These are phyloP conservation scores for Rhodamnia rubescens DNA, from an alignment of 345 rosid genomes.

Conservation along the genomic window DNA sequence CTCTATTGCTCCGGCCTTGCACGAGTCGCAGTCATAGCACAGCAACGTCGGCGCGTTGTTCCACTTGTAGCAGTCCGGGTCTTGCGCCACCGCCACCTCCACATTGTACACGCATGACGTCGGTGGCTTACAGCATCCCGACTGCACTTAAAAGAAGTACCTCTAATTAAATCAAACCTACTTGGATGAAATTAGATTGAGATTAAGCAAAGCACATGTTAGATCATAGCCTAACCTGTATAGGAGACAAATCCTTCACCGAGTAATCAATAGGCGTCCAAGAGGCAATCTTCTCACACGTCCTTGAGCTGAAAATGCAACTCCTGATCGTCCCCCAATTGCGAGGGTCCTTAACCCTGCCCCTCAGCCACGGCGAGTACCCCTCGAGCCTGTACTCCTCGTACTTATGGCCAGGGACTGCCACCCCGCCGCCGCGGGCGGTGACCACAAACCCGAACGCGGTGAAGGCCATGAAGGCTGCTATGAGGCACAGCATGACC, in stretches of 20 bases:
- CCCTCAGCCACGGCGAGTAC: slow-evolving; percentile 79
- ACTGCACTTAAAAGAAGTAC: slow-evolving; percentile 16
- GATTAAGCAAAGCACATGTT: neutral
- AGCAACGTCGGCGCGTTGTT: slow-evolving; percentile 43
- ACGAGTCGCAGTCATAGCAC: slow-evolving; percentile 91
- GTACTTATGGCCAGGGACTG: slow-evolving; percentile 55
- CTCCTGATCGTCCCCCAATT: slow-evolving; percentile 67
- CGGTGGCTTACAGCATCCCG: slow-evolving; percentile 97
- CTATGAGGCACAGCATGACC: slow-evolving; percentile 69
- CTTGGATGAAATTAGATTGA: neutral
- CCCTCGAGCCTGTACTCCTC: slow-evolving; percentile 58
- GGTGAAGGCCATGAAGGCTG: slow-evolving; percentile 49
- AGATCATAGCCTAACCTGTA: slow-evolving; percentile 39
- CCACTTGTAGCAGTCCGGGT: slow-evolving; percentile 79
- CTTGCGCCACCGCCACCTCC: slow-evolving; percentile 43
- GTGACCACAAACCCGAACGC: slow-evolving; percentile 77
- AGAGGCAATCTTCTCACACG: slow-evolving; percentile 49
- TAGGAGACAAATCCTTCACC: slow-evolving; percentile 49
- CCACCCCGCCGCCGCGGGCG: slow-evolving; percentile 63
- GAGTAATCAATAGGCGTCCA: slow-evolving; percentile 90
- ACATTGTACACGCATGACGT: slow-evolving; percentile 64
- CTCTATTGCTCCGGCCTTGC: slow-evolving; percentile 91
- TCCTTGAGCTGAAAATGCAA: slow-evolving; percentile 58
- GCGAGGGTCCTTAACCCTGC: slow-evolving; percentile 32
- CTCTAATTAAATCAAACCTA: neutral